phyloP scores from a whole-genome alignment of 768 basidiomycete species.

The Hygrocybe punicea region DNA sequence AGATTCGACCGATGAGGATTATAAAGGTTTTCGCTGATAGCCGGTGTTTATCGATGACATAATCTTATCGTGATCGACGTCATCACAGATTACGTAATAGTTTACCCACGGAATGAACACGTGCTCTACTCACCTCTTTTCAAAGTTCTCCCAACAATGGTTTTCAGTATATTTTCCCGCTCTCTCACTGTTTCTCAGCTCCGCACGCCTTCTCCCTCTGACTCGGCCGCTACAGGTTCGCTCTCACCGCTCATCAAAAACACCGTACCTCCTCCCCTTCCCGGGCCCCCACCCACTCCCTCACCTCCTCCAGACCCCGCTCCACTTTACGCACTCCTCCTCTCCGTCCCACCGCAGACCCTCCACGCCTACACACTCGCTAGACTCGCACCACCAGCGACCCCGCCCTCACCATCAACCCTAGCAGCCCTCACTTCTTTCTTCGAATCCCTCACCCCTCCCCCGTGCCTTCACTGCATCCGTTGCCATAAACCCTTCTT shows the following conservation, averaged over 20 bases:
- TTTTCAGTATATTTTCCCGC: slow-evolving; percentile 27
- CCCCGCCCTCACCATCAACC: slow-evolving; percentile 38
- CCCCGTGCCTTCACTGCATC: slow-evolving; percentile 68
- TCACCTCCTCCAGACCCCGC: slow-evolving; percentile 42
- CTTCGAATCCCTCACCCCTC: slow-evolving; percentile 60
- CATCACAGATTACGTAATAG: too few species aligned
- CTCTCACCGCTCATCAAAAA: slow-evolving; percentile 27
- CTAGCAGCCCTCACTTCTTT: slow-evolving; percentile 53
- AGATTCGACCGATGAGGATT: background rate
- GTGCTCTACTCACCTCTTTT: too few species aligned
- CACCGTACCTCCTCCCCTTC: slow-evolving; percentile 28
- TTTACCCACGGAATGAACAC: too few species aligned
- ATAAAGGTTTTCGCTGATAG: background rate
- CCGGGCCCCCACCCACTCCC: slow-evolving; percentile 37
- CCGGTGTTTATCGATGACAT: background rate
- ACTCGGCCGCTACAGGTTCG: slow-evolving; percentile 47
- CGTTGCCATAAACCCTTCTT: slow-evolving; percentile 70
- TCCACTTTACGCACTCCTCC: slow-evolving; percentile 49
- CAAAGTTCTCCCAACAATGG: too few species aligned
- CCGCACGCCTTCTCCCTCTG: slow-evolving; percentile 8
- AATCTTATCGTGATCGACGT: background rate
- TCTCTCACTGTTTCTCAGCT: background rate
- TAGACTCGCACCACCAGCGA: slow-evolving; percentile 42
- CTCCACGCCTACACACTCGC: slow-evolving; percentile 60
- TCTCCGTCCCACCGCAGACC: slow-evolving; percentile 61